A percentile compares a stretch with the other conserved stretches of the same genome.
These are phyloP conservation scores for Phytophthora capsici DNA, from an alignment of 352 stramenopile species.

Conservation along the genomic window DNA sequence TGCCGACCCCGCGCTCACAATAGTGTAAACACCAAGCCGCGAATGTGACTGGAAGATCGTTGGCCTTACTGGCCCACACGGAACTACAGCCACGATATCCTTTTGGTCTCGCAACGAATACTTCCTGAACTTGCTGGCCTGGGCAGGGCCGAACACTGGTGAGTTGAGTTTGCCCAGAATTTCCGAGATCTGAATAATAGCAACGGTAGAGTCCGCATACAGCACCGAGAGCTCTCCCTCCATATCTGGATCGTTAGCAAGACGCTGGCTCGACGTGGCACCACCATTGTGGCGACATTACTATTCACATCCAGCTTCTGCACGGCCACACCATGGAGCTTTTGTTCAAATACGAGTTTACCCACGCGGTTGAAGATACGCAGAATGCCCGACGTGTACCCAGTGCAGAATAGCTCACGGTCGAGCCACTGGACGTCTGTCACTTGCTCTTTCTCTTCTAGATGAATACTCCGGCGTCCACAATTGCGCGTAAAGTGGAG, in stretches of 20 bases:
- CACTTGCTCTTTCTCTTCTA: slow-evolving; percentile 56
- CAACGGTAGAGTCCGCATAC: slow-evolving; percentile 79
- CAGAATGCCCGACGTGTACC: slow-evolving; percentile 67
- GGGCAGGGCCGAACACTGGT: slow-evolving; percentile 62
- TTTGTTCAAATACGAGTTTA: slow-evolving; percentile 67
- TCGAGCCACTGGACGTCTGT: slow-evolving; percentile 77
- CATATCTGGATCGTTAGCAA: slow-evolving; percentile 26
- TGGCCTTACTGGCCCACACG: slow-evolving; percentile 67
- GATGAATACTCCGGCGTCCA: slow-evolving; percentile 30
- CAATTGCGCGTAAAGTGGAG: slow-evolving; percentile 35
- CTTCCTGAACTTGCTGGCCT: slow-evolving; percentile 84
- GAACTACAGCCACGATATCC: slow-evolving; percentile 60
- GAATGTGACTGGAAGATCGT: slow-evolving; percentile 87
- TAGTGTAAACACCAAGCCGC: slow-evolving; percentile 73
- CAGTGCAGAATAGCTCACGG: slow-evolving; percentile 53
- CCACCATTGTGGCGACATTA: slow-evolving; percentile 40
- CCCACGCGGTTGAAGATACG: slow-evolving; percentile 64
- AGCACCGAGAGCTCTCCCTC: slow-evolving; percentile 81
- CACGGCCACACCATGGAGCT: slow-evolving; percentile 54
- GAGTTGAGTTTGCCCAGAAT: slow-evolving; percentile 58
- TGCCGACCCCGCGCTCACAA: slow-evolving; percentile 68
- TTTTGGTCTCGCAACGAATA: slow-evolving; percentile 77
- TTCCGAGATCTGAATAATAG: slow-evolving; percentile 76
- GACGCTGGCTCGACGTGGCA: slow-evolving; percentile 36
- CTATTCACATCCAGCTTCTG: slow-evolving; percentile 62